Conservation (phyloP, 2,329 filamentous ascomycete genomes). For the Pseudogymnoascus sp. region DNA sequence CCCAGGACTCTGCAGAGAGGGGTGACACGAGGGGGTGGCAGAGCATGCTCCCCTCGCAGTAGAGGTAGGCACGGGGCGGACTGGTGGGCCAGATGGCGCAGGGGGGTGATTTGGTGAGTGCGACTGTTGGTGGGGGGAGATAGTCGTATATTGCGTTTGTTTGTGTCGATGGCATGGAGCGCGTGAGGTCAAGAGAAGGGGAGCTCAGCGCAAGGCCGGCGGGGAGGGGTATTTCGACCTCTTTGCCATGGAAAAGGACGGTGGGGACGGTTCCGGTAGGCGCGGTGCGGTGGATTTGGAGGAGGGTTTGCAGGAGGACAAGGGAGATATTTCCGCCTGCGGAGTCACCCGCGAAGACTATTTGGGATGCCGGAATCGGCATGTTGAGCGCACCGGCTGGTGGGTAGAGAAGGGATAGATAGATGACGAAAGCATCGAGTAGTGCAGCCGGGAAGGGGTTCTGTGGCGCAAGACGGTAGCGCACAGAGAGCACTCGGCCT, state of each 20-base stretch:
- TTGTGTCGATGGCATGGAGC: conserved; percentile 51
- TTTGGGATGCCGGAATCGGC: conserved; percentile 55
- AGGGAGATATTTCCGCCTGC: conserved; percentile 67
- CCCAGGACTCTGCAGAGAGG: conserved; percentile 53
- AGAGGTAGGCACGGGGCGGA: conserved; percentile 48
- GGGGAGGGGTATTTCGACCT: conserved; percentile 56
- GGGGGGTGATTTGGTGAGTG: conserved; percentile 36
- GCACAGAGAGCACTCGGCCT: conserved; percentile 64
- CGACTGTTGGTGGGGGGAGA: conserved; percentile 36
- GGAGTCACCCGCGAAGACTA: conserved; percentile 65
- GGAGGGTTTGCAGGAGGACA: conserved; percentile 59
- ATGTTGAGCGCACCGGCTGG: conserved; percentile 61
- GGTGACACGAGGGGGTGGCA: conserved; percentile 63
- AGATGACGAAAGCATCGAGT: conserved; percentile 65
- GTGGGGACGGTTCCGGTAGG: conserved; percentile 37
- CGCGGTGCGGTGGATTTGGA: conserved; percentile 50
- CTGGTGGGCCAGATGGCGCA: conserved; percentile 52
- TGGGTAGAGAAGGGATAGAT: conserved; percentile 65
- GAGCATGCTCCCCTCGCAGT: conserved; percentile 46
- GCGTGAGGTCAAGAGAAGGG: conserved; percentile 66
- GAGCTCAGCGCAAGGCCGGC: conserved; percentile 56
- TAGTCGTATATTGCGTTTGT: conserved; percentile 54
- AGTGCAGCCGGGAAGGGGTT: conserved; percentile 67
- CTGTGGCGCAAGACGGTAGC: conserved; percentile 70
- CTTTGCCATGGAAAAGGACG: conserved; percentile 54